phyloP scores from a whole-genome alignment of 2,329 filamentous ascomycete species.

The Pseudopyricularia javanii region DNA sequence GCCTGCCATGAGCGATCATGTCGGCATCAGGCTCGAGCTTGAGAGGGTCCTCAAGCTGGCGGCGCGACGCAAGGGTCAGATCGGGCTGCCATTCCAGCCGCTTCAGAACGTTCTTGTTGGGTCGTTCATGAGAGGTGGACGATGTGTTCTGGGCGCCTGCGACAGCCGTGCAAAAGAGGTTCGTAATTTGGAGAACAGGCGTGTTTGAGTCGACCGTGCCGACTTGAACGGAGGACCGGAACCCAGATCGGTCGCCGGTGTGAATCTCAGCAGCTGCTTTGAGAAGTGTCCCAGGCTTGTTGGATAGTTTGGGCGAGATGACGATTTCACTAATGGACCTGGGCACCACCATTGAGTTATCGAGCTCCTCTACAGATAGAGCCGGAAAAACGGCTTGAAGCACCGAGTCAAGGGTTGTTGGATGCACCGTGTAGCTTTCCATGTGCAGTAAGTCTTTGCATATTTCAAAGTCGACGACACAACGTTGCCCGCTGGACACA shows the following conservation, averaged over 20 bases:
- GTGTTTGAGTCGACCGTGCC: neutral
- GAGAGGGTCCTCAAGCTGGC: neutral
- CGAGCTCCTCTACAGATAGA: neutral
- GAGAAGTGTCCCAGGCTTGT: neutral
- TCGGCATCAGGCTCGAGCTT: neutral
- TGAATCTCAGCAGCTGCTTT: neutral
- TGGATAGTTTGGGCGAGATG: neutral
- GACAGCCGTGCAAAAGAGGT: neutral
- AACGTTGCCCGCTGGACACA: neutral
- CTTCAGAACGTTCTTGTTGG: neutral
- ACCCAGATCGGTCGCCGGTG: neutral
- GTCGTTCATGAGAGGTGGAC: neutral
- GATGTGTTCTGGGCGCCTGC: neutral
- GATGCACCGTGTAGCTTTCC: neutral
- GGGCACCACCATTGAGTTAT: neutral
- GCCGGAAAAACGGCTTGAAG: neutral
- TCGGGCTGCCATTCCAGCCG: neutral
- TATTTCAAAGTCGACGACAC: neutral
- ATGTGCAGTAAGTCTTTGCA: neutral
- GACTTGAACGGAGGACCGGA: neutral
- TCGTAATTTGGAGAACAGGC: neutral
- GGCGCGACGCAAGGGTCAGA: neutral
- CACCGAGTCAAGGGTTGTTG: conserved; percentile 3
- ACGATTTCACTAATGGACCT: neutral
- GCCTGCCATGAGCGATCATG: neutral